Conservation (phyloP, 345 rosid species). For the Kernera saxatilis region DNA sequence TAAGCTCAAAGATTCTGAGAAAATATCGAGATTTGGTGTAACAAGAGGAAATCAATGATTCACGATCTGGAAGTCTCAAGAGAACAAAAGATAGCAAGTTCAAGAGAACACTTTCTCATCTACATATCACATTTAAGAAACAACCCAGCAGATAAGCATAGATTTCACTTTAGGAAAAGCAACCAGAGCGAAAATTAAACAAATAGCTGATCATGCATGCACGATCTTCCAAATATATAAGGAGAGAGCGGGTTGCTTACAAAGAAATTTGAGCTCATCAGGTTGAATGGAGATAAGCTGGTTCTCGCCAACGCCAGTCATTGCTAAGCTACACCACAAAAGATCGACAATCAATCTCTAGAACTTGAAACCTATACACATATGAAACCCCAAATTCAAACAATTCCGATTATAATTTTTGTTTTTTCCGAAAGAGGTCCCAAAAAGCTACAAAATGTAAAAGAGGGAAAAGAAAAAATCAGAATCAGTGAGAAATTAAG, state of each 20-base stretch:
- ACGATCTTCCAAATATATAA: background rate
- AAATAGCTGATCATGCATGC: constrained; percentile 14
- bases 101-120: background rate
- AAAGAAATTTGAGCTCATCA: constrained; percentile 77
- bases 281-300: constrained; percentile 89
- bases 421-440: background rate
- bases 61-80: background rate
- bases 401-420: background rate
- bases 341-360: constrained; percentile 16
- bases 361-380: background rate
- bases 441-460: background rate
- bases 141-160: background rate
- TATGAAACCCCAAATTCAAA: constrained; percentile 6
- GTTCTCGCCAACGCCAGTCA: constrained; percentile 57
- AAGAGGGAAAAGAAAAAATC: background rate
- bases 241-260: constrained; percentile 38
- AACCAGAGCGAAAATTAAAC: background rate
- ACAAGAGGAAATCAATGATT: background rate
- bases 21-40: background rate
- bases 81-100: background rate
- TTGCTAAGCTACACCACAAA: constrained; percentile 29
- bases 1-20: background rate
- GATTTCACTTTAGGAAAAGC: background rate
- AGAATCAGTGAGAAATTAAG: constrained; percentile 4
- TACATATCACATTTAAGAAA: background rate